phyloP scores from a whole-genome alignment of 148 eudicot species.

The Persicaria tinctoria region DNA sequence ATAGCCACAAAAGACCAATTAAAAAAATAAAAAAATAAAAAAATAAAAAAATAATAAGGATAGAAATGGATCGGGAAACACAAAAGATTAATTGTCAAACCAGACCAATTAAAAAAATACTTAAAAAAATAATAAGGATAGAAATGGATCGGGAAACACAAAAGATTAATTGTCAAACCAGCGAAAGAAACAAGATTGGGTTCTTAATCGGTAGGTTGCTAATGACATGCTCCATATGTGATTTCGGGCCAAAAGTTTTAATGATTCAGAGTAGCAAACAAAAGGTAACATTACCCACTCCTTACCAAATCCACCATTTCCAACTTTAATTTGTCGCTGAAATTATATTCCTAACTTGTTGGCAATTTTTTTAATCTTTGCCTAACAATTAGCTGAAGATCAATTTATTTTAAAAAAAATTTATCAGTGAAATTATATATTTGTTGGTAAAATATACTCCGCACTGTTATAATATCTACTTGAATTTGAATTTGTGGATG shows the following conservation, averaged over 20 bases:
- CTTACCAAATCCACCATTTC: slow-evolving; percentile 13
- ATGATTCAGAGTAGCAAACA: slow-evolving; percentile 20
- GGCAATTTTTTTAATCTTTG: too few relatives aligned
- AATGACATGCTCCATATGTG: slow-evolving; percentile 10
- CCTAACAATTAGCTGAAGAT: too few relatives aligned
- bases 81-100: slow-evolving; percentile 13
- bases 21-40: neutral
- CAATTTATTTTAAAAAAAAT: too few relatives aligned
- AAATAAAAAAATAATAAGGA: neutral
- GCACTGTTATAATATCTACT: too few relatives aligned
- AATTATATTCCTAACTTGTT: too few relatives aligned
- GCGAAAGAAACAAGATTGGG: slow-evolving; percentile 8
- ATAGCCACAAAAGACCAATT: neutral
- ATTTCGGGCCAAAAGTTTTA: slow-evolving; percentile 7
- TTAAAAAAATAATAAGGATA: neutral
- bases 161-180: slow-evolving; percentile 14
- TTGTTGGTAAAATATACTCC: too few relatives aligned
- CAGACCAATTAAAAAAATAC: too few relatives aligned
- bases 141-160: neutral
- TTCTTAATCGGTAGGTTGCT: slow-evolving; percentile 12
- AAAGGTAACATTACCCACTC: slow-evolving; percentile 19
- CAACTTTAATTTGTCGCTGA: neutral
- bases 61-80: neutral
- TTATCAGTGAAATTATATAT: too few relatives aligned
- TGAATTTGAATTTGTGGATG: too few relatives aligned